phyloP scores from a whole-genome alignment of 2,329 filamentous ascomycete genomes.

The Trichoderma arundinaceum region DNA sequence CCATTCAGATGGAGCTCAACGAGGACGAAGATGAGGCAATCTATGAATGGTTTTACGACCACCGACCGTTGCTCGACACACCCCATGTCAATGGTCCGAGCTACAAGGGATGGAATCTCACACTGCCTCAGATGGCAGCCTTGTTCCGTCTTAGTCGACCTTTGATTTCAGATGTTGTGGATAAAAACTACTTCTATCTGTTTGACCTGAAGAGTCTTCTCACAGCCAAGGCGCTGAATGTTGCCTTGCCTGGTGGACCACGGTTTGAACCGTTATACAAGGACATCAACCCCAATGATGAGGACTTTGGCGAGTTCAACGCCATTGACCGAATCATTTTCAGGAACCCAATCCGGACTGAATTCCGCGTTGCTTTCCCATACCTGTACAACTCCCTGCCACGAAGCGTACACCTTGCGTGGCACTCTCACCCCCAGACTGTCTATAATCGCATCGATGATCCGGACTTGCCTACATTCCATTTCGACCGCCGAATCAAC shows the following conservation, averaged over 20 bases:
- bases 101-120: constrained; percentile 95
- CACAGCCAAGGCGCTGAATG: constrained; percentile 95
- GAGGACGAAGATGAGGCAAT: constrained; percentile 91
- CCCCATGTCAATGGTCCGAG: constrained; percentile 94
- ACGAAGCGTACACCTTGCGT: constrained; percentile 88
- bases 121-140: constrained; percentile 92
- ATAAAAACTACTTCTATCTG: constrained; percentile 97
- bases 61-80: constrained; percentile 87
- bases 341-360: constrained; percentile 89
- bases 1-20: constrained; percentile 97
- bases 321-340: constrained; percentile 99
- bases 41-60: constrained; percentile 97
- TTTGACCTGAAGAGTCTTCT: constrained; percentile 95
- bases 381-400: constrained; percentile 97
- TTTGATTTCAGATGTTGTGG: constrained; percentile 86
- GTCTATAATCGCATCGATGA: constrained; percentile 91
- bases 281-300: constrained; percentile 97
- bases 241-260: constrained; percentile 95
- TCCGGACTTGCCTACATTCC: constrained; percentile 89
- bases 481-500: constrained; percentile 97
- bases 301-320: constrained; percentile 99
- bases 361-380: constrained; percentile 93
- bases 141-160: constrained; percentile 91
- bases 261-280: constrained; percentile 98
- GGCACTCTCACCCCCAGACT: constrained; percentile 92